These are phyloP conservation scores for Talaromyces borbonicus DNA, from an alignment of 495 filamentous ascomycete genomes.

Conservation along the genomic window DNA sequence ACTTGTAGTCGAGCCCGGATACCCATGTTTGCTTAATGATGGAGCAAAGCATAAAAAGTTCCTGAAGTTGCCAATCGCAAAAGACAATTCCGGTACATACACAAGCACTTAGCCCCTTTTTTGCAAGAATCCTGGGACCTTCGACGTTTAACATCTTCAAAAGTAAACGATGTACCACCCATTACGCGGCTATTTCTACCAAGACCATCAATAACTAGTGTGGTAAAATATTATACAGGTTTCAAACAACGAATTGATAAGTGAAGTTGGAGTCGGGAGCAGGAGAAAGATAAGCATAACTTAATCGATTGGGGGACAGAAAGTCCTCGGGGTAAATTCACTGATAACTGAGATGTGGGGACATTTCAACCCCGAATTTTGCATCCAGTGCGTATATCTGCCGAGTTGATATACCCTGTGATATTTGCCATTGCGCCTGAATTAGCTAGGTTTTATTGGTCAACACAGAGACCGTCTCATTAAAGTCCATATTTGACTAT, in stretches of 20 bases:
- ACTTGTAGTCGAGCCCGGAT: conserved; percentile 9
- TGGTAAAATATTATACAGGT: neutral
- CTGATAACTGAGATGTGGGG: neutral
- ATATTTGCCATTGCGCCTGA: conserved; percentile 1
- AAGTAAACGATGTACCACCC: neutral
- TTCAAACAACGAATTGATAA: neutral
- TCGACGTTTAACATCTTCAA: conserved; percentile 3
- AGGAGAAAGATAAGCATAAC: conserved; percentile 5
- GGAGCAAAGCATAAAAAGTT: neutral
- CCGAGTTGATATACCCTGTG: conserved; percentile 1
- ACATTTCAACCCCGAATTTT: conserved; percentile 4
- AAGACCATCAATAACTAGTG: conserved; percentile 2
- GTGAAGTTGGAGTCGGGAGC: conserved; percentile 1
- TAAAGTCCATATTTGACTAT: too few species aligned
- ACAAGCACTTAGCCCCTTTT: neutral
- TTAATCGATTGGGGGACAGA: too few species aligned
- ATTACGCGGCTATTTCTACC: conserved; percentile 2
- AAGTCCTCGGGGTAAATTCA: conserved; percentile 3
- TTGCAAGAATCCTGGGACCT: conserved; percentile 1
- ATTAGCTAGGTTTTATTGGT: neutral
- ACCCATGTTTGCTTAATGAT: neutral
- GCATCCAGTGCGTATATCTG: conserved; percentile 1
- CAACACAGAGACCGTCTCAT: conserved; percentile 2
- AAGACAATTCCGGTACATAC: too few species aligned
- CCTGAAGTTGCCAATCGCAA: too few species aligned